Conservation (phyloP, 1,139 yeast species). For the Geotrichum phurueaensis region DNA sequence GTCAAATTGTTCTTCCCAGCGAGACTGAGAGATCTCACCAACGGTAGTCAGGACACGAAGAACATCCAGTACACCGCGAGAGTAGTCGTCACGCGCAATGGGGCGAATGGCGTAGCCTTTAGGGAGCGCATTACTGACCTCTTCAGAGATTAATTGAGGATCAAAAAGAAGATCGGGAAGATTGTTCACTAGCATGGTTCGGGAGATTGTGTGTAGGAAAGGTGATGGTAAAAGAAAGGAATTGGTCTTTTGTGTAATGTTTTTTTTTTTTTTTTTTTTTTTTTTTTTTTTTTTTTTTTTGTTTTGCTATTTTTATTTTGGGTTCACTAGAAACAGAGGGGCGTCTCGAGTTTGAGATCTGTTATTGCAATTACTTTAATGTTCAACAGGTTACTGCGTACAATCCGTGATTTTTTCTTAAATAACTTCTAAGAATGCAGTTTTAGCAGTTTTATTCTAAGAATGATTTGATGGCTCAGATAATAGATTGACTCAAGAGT, state of each 20-base stretch:
- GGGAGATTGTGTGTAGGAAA: not conserved
- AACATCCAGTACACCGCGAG: constrained; percentile 46
- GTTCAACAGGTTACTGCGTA: too few species aligned
- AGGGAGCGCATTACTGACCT: constrained; percentile 38
- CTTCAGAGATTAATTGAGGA: constrained; percentile 28
- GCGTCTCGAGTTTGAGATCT: too few species aligned
- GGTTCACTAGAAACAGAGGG: too few species aligned
- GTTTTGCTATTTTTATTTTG: not conserved
- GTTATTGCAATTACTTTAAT: too few species aligned
- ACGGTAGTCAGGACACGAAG: constrained; percentile 53
- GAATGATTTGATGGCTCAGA: too few species aligned
- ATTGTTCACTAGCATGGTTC: constrained; percentile 7
- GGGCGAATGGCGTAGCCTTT: constrained; percentile 50
- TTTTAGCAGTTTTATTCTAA: too few species aligned
- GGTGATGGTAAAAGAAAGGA: not conserved
- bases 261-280: not conserved
- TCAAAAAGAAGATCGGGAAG: constrained; percentile 24
- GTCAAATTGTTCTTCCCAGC: constrained; percentile 41
- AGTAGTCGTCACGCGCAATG: constrained; percentile 43
- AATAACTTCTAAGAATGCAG: too few species aligned
- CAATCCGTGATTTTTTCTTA: too few species aligned
- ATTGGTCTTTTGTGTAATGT: not conserved
- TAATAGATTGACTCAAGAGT: too few species aligned
- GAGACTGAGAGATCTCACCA: constrained; percentile 44
- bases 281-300: not conserved